phyloP scores from a whole-genome alignment of 768 basidiomycete species.

The Polyporus arcularius region DNA sequence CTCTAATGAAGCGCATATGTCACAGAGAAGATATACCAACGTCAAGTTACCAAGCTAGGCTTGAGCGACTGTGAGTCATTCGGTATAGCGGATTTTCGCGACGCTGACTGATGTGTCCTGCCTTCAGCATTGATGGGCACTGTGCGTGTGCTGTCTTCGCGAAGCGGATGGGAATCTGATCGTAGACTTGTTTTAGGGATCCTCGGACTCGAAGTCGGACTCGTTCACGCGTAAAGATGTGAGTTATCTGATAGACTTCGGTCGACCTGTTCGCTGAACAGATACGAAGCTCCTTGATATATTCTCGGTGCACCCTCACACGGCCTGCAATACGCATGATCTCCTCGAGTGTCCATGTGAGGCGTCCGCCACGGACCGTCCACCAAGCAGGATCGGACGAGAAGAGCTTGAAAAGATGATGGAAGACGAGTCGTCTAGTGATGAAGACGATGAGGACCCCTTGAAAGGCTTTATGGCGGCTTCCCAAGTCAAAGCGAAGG shows the following conservation, averaged over 20 bases:
- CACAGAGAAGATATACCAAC: slow-evolving; percentile 87
- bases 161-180: background rate
- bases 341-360: slow-evolving; percentile 80
- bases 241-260: slow-evolving; percentile 26
- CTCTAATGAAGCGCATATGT: background rate
- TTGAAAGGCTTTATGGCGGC: slow-evolving; percentile 59
- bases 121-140: slow-evolving; percentile 69
- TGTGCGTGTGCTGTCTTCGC: slow-evolving; percentile 37
- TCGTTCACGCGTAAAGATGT: slow-evolving; percentile 89
- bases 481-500: slow-evolving; percentile 54
- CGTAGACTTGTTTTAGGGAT: slow-evolving; percentile 31
- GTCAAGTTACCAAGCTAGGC: slow-evolving; percentile 93
- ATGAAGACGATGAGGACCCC: slow-evolving; percentile 29
- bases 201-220: slow-evolving; percentile 68
- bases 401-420: background rate
- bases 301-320: slow-evolving; percentile 81
- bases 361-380: background rate
- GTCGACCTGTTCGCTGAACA: slow-evolving; percentile 5
- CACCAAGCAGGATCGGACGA: background rate
- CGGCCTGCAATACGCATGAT: slow-evolving; percentile 90
- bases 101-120: background rate
- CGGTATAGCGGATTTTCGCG: background rate
- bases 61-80: slow-evolving; percentile 74
- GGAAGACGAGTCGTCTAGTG: slow-evolving; percentile 31
- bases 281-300: slow-evolving; percentile 78